A percentile compares a stretch with the other conserved stretches of the same genome.
These are phyloP conservation scores for Pelargonium citronellum DNA, from an alignment of 441 rosid species.

Conservation along the genomic window DNA sequence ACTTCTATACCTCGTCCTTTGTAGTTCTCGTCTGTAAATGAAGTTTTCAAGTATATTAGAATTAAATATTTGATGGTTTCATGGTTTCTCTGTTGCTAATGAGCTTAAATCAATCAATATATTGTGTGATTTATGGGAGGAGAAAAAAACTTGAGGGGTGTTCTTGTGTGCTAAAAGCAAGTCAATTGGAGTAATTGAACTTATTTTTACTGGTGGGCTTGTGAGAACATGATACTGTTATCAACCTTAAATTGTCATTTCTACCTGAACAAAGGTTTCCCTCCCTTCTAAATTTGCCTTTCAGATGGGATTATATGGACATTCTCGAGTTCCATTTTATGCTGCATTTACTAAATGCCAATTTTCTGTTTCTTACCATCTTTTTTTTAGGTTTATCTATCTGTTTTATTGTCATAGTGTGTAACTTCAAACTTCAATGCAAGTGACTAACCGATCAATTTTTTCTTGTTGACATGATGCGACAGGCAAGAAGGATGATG, in stretches of 20 bases:
- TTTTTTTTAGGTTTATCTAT: background rate
- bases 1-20: background rate
- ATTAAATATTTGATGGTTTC: no score
- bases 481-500: slow-evolving; percentile 78
- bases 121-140: no score
- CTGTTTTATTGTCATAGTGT: background rate
- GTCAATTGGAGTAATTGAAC: background rate
- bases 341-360: background rate
- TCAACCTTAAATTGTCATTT: background rate
- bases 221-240: background rate
- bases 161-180: no score
- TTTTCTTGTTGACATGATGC: slow-evolving; percentile 18
- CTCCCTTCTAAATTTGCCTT: background rate
- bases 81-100: no score
- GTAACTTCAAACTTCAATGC: background rate
- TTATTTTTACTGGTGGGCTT: background rate
- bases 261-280: background rate
- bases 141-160: no score
- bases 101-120: no score
- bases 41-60: background rate
- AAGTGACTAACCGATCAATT: background rate
- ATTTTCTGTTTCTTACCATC: background rate
- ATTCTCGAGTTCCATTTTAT: background rate
- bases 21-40: background rate
- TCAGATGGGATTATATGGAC: background rate